Base-by-base conservation (phyloP, 805 yeast species). In the Wickerhamiella brachini region DNA sequence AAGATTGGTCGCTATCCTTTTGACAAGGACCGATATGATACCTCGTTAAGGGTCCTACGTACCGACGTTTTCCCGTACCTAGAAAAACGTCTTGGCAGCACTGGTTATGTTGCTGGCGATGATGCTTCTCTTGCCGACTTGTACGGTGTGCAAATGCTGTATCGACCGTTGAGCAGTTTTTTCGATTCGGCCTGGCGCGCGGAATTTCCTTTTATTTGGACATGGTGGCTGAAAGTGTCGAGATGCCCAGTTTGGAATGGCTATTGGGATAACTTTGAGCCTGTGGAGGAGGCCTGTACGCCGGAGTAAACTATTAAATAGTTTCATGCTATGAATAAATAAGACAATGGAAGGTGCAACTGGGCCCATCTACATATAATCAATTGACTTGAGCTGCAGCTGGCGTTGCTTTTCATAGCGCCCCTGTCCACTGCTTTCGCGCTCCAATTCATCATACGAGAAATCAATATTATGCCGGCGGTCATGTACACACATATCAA, bases 11-110 rank as follows among this genome's bases (percentile, higher is more conserved):
- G 34, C 34, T 29, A 29, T 29, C 34, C 34, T 29, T 68, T 48
- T 95, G 95, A 62, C 68, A 63, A 49, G 65, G 57, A 50, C 89
- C 94, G 57, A 85, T 78, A 82, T 84, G 83, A 83, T 84, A 78
- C 83, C 80, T 71, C 53, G 21, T 52, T 71, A 44, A 62, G 61
- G 47, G 64, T 71, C 51, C 65, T 71, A 55, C 60, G 65, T 31
- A 34, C 45, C 17, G 37, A 18, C 20, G 23, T 54, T 10, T 5
- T 45, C 20, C 43, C 37, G 3, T 56, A 76, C 49, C 45, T 63
- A 29, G 60, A 64, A 46, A 65, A 65, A 39, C 76, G 80, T 72
- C 73, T 80, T 60, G 65, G 72, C 56, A 71, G 74, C 59, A 70
- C 73, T 76, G 80, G 87, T 50, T 85, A 72, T 70, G 74, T 83